Evolutionary conservation across 2,329 filamentous ascomycete genomes (phyloP).

Genomic region (Epichloe elymi): DNA sequence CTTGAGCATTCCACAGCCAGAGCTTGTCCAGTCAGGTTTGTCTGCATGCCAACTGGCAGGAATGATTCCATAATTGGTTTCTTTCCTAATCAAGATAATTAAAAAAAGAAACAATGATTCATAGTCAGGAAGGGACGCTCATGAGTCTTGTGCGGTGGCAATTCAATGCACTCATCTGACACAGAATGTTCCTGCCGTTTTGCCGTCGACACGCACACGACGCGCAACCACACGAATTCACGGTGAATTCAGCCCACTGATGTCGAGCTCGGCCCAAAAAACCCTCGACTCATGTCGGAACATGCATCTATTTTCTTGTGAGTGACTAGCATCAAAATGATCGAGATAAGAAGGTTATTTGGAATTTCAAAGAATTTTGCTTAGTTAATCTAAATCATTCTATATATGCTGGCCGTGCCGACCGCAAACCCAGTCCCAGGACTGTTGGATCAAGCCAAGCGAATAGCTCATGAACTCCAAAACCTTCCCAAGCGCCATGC

Average conservation of each 20-base stretch:
- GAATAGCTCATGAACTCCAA: constrained; percentile 6
- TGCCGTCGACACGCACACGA: no score
- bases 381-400: constrained; percentile 4
- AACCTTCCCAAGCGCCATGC: constrained; percentile 12
- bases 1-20: not conserved
- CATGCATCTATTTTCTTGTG: not conserved
- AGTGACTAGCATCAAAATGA: no score
- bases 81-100: not conserved
- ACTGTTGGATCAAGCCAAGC: not conserved
- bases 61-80: no score
- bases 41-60: no score
- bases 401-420: constrained; percentile 3
- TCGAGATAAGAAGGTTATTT: not conserved
- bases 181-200: no score
- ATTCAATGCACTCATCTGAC: no score
- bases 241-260: no score
- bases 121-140: no score
- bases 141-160: no score
- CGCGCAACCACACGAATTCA: no score
- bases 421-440: not conserved
- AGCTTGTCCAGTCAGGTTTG: not conserved
- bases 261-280: no score
- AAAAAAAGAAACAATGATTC: not conserved
- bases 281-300: no score
- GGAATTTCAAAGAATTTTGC: not conserved